Percentiles rank a stretch among this genome's conserved stretches.
Conservation (phyloP, 352 stramenopile genomes). For the Saprolegnia diclina region DNA sequence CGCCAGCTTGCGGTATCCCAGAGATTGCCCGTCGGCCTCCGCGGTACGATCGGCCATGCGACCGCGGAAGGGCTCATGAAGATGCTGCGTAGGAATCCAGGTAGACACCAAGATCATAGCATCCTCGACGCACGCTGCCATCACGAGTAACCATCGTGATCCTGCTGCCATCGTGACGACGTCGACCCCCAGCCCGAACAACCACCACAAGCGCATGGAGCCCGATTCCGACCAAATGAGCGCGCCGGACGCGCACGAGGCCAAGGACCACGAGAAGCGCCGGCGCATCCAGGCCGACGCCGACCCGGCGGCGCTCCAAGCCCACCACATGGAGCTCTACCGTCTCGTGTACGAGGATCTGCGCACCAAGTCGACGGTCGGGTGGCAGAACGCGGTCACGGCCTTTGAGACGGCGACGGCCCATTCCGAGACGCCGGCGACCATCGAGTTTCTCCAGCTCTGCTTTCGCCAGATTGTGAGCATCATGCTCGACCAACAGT, state of each 20-base stretch:
- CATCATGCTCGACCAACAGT: constrained; percentile 89
- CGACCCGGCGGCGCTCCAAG: constrained; percentile 18
- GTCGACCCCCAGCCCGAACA: constrained; percentile 24
- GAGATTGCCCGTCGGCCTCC: not conserved
- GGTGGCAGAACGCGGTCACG: constrained; percentile 86
- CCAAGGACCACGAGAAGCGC: constrained; percentile 51
- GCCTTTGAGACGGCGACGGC: constrained; percentile 66
- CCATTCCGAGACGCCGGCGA: constrained; percentile 65
- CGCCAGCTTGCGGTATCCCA: not conserved
- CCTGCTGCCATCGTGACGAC: constrained; percentile 26
- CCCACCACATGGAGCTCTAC: constrained; percentile 80
- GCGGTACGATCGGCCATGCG: not conserved
- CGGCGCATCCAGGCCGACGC: constrained; percentile 21
- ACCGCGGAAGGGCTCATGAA: not conserved
- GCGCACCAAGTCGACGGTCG: constrained; percentile 83
- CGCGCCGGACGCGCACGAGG: constrained; percentile 23
- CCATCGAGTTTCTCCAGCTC: constrained; percentile 68
- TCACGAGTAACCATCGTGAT: constrained; percentile 27
- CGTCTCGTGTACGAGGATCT: constrained; percentile 80
- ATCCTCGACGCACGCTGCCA: not conserved
- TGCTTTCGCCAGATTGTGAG: constrained; percentile 76
- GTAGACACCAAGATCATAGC: not conserved
- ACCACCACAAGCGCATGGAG: constrained; percentile 28
- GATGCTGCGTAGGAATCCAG: constrained; percentile 3
- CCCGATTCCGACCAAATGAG: constrained; percentile 11